Evolutionary conservation across 352 stramenopile genomes (phyloP), one percentile per base, ranked within the genome.

Genomic region (Phytophthora agathidicida): DNA sequence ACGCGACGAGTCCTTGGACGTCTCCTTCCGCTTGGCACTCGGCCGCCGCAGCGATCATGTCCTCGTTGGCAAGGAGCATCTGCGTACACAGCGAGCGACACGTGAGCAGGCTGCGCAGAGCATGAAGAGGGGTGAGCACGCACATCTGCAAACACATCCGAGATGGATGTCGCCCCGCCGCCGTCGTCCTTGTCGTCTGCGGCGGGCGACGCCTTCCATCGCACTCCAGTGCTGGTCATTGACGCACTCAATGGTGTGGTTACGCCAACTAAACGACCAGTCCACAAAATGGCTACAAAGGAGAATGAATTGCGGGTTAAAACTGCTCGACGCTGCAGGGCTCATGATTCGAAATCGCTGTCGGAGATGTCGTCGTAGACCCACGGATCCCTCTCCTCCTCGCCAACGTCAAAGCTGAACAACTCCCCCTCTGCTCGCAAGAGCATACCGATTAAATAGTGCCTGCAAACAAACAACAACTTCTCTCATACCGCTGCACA

Each of bases 51-150:
- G 66, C 54, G 26, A 91, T 70, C 58, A 93, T 70, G 65, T 93
- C 83, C 51, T 93, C 81, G 44, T 93, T 93, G 33, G 81, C 66
- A 7, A 58, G 69, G 28, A 93, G 66, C 82, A 91, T 91, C 83
- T 93, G 47, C 35, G 28, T 3, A 38, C 16, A 37, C 33, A 62
- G 23, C 37, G 20, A 62, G 23, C 37, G 20, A 42, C 2, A 26
- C 27, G 30, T 52, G 45, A 33, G 23, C 27, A 64, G 27, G 31
- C 17, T 20, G 31, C 16, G 27, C 23, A 42, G 4, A 37, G n/a
- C 7, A 44, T 13, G 47, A 8, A 22, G 3, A 37, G 9, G 43
- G 11, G 9, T 17, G 44, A 16, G 7, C 16, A 48, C 65, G n/a
- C 49, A 92, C 83, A 53, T 89, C 74, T 14, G 62, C 70, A 39